These are phyloP conservation scores for Fusarium keratoplasticum DNA, from an alignment of 2,329 filamentous ascomycete genomes.

Conservation along the genomic window DNA sequence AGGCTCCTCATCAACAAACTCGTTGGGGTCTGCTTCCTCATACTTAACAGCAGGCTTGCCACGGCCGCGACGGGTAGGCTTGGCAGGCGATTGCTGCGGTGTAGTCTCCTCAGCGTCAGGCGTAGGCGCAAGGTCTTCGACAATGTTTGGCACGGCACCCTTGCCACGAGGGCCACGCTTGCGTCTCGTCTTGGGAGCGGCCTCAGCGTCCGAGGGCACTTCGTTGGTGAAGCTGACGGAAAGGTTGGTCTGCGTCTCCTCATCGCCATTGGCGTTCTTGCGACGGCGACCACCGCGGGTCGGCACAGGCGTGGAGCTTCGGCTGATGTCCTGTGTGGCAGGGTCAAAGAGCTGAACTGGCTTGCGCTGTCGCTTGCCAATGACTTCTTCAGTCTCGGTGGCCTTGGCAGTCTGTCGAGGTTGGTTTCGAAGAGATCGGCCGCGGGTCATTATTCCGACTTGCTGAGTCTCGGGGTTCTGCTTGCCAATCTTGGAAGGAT, in stretches of 20 bases:
- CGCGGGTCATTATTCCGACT: constrained; percentile 62
- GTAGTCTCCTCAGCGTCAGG: constrained; percentile 31
- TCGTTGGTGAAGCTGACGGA: constrained; percentile 51
- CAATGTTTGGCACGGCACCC: constrained; percentile 34
- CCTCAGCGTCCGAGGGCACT: constrained; percentile 48
- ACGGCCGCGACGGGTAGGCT: constrained; percentile 42
- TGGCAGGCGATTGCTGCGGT: constrained; percentile 33
- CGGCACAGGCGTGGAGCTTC: constrained; percentile 62
- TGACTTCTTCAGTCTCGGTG: constrained; percentile 64
- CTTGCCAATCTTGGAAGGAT: constrained; percentile 66
- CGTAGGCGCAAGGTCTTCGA: constrained; percentile 41
- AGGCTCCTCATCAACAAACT: constrained; percentile 44
- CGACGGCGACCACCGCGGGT: constrained; percentile 48
- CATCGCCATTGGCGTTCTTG: constrained; percentile 46
- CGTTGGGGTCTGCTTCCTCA: constrained; percentile 46
- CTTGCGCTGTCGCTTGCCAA: constrained; percentile 66
- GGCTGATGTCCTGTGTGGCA: constrained; percentile 62
- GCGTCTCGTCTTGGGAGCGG: constrained; percentile 46
- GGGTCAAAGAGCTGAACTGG: constrained; percentile 64
- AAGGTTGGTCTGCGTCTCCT: constrained; percentile 42
- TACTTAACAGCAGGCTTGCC: constrained; percentile 42
- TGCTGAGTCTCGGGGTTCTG: constrained; percentile 69
- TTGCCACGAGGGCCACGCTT: constrained; percentile 47
- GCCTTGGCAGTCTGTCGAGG: constrained; percentile 69
- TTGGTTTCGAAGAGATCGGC: constrained; percentile 66